Conservation (phyloP, 352 stramenopile species). For the Globisporangium nagaii region DNA sequence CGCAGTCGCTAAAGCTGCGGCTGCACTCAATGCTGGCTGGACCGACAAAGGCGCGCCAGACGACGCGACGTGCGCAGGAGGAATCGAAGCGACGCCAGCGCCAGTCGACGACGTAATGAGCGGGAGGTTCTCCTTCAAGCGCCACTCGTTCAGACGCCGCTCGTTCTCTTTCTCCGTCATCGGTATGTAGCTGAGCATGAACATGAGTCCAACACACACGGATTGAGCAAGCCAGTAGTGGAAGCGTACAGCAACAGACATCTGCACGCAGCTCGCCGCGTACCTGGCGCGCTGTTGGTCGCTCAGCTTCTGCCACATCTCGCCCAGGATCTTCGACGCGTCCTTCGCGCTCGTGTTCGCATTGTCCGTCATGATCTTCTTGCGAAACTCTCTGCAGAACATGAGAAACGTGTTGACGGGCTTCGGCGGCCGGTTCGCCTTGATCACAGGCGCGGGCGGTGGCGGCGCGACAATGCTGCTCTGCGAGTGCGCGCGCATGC, state of each 20-base stretch:
- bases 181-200: conserved; percentile 46
- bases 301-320: conserved; percentile 83
- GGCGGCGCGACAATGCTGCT: conserved; percentile 30
- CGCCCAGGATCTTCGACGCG: conserved; percentile 74
- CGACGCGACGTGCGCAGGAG: background rate
- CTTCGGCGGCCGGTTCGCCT: conserved; percentile 71
- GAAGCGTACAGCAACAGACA: background rate
- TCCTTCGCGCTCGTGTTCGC: conserved; percentile 72
- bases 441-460: conserved; percentile 17
- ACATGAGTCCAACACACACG: conserved; percentile 3
- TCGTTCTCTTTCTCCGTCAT: conserved; percentile 77
- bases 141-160: conserved; percentile 71
- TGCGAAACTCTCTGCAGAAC: conserved; percentile 77
- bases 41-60: background rate
- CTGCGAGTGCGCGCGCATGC: conserved; percentile 64
- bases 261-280: too few species aligned
- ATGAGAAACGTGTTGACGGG: conserved; percentile 84
- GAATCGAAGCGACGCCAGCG: background rate
- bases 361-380: conserved; percentile 77
- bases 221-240: background rate
- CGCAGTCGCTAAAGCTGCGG: background rate
- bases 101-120: conserved; percentile 5
- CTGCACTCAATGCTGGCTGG: background rate
- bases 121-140: conserved; percentile 64
- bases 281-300: conserved; percentile 70